These are phyloP conservation scores for Microdochium nivale DNA, from an alignment of 2,329 filamentous ascomycete genomes.

Conservation along the genomic window DNA sequence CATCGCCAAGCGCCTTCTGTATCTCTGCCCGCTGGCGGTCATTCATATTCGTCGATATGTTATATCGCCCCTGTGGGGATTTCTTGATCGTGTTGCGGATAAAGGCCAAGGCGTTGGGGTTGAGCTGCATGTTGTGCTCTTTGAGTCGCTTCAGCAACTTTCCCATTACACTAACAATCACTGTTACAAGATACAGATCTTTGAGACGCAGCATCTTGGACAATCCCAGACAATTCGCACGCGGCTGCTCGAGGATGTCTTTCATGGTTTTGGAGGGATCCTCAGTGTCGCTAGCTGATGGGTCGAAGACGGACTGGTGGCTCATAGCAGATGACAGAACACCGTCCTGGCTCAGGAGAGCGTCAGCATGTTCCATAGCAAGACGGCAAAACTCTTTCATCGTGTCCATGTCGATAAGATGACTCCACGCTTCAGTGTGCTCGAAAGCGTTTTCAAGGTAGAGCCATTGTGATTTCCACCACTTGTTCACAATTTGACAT, in stretches of 20 bases:
- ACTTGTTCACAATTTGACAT: conserved; percentile 56
- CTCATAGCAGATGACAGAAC: conserved; percentile 66
- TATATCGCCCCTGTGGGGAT: conserved; percentile 43
- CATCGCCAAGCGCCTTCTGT: conserved; percentile 51
- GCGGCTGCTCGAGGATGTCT: conserved; percentile 54
- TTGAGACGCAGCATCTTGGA: conserved; percentile 85
- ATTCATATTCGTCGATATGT: conserved; percentile 70
- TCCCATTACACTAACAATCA: conserved; percentile 72
- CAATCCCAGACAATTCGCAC: conserved; percentile 56
- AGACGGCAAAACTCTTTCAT: conserved; percentile 94
- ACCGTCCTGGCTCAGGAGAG: conserved; percentile 75
- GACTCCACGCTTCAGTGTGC: conserved; percentile 77
- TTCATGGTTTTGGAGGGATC: conserved; percentile 24
- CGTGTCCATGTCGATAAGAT: conserved; percentile 60
- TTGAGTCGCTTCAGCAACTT: conserved; percentile 79
- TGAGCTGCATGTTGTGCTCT: conserved; percentile 66
- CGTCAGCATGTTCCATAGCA: conserved; percentile 87
- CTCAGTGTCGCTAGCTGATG: conserved; percentile 23
- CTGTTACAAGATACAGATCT: conserved; percentile 76
- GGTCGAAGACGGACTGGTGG: conserved; percentile 17
- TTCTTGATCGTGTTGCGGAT: conserved; percentile 62
- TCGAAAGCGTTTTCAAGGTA: conserved; percentile 73
- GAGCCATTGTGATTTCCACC: conserved; percentile 83
- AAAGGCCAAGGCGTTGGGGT: conserved; percentile 46
- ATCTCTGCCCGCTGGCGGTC: conserved; percentile 80